Percentiles rank a stretch among this genome's conserved stretches.
Evolutionary conservation across 2,329 filamentous ascomycete species (phyloP).

Genomic region (Colletotrichum coccodes): DNA sequence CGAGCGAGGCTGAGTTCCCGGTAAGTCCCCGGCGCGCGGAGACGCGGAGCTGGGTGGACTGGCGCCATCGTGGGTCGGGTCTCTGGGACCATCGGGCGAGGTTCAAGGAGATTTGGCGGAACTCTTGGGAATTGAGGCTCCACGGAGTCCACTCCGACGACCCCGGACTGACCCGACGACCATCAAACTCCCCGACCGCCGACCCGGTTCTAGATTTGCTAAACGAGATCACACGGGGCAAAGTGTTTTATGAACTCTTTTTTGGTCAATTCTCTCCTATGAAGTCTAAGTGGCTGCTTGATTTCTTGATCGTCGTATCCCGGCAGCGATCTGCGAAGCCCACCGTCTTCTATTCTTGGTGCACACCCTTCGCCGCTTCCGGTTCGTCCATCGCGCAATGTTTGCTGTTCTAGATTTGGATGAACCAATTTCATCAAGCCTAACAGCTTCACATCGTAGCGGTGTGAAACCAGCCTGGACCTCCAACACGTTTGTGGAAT

Average conservation of each 20-base stretch:
- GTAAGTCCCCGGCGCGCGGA: not conserved
- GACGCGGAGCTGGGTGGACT: not conserved
- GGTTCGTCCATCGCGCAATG: not conserved
- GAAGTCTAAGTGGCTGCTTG: not conserved
- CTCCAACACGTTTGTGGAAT: not conserved
- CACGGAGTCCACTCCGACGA: conserved; percentile 15
- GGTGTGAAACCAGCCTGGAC: not conserved
- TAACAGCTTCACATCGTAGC: no score
- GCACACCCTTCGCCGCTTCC: not conserved
- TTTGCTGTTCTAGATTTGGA: not conserved
- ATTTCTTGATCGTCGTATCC: conserved; percentile 2
- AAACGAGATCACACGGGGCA: conserved; percentile 19
- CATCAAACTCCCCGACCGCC: not conserved
- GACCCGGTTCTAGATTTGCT: not conserved
- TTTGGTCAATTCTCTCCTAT: conserved; percentile 6
- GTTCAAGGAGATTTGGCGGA: not conserved
- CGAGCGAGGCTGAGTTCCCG: conserved; percentile 22
- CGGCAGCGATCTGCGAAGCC: conserved; percentile 11
- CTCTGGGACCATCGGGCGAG: not conserved
- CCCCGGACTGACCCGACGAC: not conserved
- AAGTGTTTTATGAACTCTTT: not conserved
- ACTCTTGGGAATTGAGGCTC: not conserved
- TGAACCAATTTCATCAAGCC: not conserved
- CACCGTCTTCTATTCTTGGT: conserved; percentile 16
- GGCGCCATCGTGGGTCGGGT: not conserved